phyloP scores from a whole-genome alignment of 257 asterid species.

The Ocimum tenuiflorum region DNA sequence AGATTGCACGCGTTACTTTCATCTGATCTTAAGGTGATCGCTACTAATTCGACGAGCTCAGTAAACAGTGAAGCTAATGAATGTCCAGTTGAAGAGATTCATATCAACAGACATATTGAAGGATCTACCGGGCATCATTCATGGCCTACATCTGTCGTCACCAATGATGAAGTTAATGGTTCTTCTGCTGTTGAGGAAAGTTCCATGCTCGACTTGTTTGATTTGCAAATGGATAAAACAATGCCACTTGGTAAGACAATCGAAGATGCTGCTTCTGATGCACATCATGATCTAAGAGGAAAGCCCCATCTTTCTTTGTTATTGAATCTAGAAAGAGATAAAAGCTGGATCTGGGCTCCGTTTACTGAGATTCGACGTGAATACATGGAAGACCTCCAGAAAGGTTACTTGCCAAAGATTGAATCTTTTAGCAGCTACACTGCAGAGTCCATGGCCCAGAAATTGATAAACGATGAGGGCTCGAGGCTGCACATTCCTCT shows the following conservation, averaged over 20 bases:
- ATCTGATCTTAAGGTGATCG: slow-evolving; percentile 32
- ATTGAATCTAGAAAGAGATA: slow-evolving; percentile 31
- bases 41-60: slow-evolving; percentile 17
- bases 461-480: slow-evolving; percentile 53
- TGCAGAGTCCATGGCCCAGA: slow-evolving; percentile 39
- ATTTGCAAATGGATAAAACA: slow-evolving; percentile 18
- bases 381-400: slow-evolving; percentile 53
- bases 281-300: slow-evolving; percentile 19
- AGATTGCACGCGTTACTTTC: slow-evolving; percentile 65
- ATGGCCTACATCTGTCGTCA: slow-evolving; percentile 3
- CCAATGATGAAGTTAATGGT: slow-evolving; percentile 2
- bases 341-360: slow-evolving; percentile 66
- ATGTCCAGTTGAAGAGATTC: slow-evolving; percentile 34
- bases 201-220: neutral
- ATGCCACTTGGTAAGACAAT: slow-evolving; percentile 18
- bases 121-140: slow-evolving; percentile 24
- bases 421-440: slow-evolving; percentile 43
- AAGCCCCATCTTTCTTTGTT: slow-evolving; percentile 22
- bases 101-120: slow-evolving; percentile 30
- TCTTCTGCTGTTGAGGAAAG: slow-evolving; percentile 15
- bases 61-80: slow-evolving; percentile 23
- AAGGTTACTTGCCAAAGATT: slow-evolving; percentile 55
- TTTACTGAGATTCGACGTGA: slow-evolving; percentile 53
- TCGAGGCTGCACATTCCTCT: slow-evolving; percentile 79
- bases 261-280: slow-evolving; percentile 26